These are phyloP conservation scores for Brasilioporus rufonigricans DNA, from an alignment of 768 basidiomycete species.

Conservation along the genomic window DNA sequence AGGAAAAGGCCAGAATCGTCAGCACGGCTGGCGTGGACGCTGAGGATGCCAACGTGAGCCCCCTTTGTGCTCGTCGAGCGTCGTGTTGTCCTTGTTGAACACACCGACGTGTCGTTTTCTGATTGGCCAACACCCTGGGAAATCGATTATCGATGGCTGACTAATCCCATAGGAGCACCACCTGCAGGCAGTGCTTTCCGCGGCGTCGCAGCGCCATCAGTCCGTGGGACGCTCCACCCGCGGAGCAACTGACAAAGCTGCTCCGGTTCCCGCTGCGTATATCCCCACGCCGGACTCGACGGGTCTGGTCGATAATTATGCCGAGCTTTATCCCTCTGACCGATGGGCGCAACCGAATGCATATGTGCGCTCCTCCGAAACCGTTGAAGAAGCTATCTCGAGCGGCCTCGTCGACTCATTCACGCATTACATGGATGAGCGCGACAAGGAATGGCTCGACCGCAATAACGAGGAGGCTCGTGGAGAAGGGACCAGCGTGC, in stretches of 20 bases:
- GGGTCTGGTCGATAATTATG: constrained; percentile 75
- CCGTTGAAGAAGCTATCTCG: constrained; percentile 71
- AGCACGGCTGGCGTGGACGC: constrained; percentile 87
- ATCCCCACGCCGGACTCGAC: constrained; percentile 95
- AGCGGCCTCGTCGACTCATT: constrained; percentile 69
- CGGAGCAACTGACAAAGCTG: constrained; percentile 30
- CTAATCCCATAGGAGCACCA: constrained; percentile 55
- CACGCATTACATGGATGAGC: constrained; percentile 94
- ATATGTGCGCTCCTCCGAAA: constrained; percentile 80
- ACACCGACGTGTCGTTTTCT: constrained; percentile 40
- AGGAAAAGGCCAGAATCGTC: constrained; percentile 79
- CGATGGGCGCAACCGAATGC: constrained; percentile 76
- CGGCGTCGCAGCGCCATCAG: constrained; percentile 49
- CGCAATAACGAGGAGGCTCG: constrained; percentile 85
- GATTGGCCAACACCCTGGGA: constrained; percentile 49
- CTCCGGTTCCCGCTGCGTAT: constrained; percentile 53
- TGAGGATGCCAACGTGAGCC: constrained; percentile 90
- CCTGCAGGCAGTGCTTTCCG: constrained; percentile 55
- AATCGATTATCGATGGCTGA: constrained; percentile 53
- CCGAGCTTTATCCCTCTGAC: constrained; percentile 64
- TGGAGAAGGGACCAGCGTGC: constrained; percentile 80
- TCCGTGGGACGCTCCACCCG: constrained; percentile 37
- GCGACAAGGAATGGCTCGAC: constrained; percentile 92
- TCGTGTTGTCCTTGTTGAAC: constrained; percentile 43
- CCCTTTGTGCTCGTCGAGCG: constrained; percentile 33